Conservation (phyloP, 495 filamentous ascomycete species). For the Stereocaulon alpinum region DNA sequence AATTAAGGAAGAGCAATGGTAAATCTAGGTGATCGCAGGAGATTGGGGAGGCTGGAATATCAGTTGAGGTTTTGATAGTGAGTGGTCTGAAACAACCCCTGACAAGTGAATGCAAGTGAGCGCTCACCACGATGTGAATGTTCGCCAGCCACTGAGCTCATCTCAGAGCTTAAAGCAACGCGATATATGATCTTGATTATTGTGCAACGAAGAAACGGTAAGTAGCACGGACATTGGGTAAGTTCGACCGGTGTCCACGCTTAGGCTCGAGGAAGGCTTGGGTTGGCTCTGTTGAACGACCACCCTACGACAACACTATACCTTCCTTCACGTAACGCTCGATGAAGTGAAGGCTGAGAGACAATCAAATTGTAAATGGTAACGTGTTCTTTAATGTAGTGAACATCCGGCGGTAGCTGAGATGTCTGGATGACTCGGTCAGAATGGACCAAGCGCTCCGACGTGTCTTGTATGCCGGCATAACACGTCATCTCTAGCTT, state of each 20-base stretch:
- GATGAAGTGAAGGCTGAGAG: too few species aligned
- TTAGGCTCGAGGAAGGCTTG: not conserved
- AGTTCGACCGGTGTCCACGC: not conserved
- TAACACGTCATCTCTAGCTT: too few species aligned
- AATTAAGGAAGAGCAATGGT: not conserved
- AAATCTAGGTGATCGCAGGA: not conserved
- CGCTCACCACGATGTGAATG: not conserved
- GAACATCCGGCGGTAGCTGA: too few species aligned
- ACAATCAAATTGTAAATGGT: too few species aligned
- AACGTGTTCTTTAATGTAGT: too few species aligned
- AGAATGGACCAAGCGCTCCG: too few species aligned
- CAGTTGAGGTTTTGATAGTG: not conserved
- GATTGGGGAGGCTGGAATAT: slow-evolving; percentile 3
- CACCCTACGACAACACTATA: too few species aligned
- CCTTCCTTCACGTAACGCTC: too few species aligned
- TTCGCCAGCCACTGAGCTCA: not conserved
- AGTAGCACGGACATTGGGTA: too few species aligned
- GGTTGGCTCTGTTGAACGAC: too few species aligned
- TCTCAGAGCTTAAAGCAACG: not conserved
- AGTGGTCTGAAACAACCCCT: not conserved
- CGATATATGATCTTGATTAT: not conserved
- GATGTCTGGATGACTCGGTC: too few species aligned
- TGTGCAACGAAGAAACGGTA: not conserved
- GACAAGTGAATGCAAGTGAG: not conserved
- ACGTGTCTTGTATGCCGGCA: too few species aligned